A percentile compares a stretch with the other conserved stretches of the same genome.
Evolutionary conservation across 306 rosid species (phyloP).

Genomic region (Urtica urens): DNA sequence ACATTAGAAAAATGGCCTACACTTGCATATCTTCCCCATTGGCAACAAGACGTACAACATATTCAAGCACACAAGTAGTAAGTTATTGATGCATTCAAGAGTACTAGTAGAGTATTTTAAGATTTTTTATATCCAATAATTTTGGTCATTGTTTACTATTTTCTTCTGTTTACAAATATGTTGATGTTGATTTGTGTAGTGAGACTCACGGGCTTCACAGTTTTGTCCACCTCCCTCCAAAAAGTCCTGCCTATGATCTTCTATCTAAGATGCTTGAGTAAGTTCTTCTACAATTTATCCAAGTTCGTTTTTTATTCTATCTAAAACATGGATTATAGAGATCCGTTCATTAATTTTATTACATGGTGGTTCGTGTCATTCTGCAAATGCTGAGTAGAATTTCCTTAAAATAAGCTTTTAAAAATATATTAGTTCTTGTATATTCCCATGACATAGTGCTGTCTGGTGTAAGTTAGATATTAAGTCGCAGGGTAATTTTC

Average conservation of each 20-base stretch:
- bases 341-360: too few relatives aligned
- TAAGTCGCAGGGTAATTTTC: too few relatives aligned
- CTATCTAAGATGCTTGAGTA: slow-evolving; percentile 97
- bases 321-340: too few relatives aligned
- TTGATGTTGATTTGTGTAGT: slow-evolving; percentile 29
- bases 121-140: background rate
- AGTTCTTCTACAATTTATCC: slow-evolving; percentile 33
- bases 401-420: too few relatives aligned
- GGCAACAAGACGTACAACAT: slow-evolving; percentile 69
- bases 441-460: too few relatives aligned
- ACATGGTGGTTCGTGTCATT: too few relatives aligned
- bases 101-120: background rate
- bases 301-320: background rate
- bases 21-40: slow-evolving; percentile 76
- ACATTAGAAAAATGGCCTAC: slow-evolving; percentile 93
- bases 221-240: slow-evolving; percentile 67
- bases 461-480: too few relatives aligned
- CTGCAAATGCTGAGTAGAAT: too few relatives aligned
- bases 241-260: slow-evolving; percentile 83
- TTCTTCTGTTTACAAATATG: background rate
- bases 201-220: slow-evolving; percentile 57
- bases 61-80: slow-evolving; percentile 93
- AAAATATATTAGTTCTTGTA: too few relatives aligned
- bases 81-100: slow-evolving; percentile 21
- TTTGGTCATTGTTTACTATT: background rate